Base-by-base conservation (phyloP, 129 eudicot species). In the Centella asiatica region DNA sequence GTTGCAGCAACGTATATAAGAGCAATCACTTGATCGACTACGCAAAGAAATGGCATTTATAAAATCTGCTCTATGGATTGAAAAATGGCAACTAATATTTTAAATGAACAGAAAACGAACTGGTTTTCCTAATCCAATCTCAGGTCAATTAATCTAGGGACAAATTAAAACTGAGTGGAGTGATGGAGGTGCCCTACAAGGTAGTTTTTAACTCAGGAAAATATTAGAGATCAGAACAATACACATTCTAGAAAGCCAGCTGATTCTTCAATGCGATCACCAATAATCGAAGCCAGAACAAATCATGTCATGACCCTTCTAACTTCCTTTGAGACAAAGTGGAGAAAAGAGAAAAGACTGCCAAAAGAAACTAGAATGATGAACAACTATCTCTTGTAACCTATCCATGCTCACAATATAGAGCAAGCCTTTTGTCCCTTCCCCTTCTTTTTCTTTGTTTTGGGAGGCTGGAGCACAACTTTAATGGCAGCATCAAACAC, bases 401-500 rank as follows among this genome's bases (percentile, higher is more conserved):
- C n/a, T 46, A 22, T 31, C 34, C 29, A 19, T 60, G 67, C 59
- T 69, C 68, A 74, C 83, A 78, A 73, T 74, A 78, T 78, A 53
- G 83, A 78, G 80, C 83, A 78, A 27, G 77, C 80, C 67, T 72
- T 77, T 72, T 77, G 74, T 60, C 68, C 79, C 48, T 78, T 78
- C 26, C 84, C 84, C 64, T 78, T 78, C 74, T 74, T 78, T 50
- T 74, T 78, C 77, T 78, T 78, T 53, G 77, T 31, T 37, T 78
- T 78, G 57, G 84, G 84, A 66, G 84, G 84, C 69, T 50, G 64
- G 32, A 78, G 67, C 24, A 78, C 84, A 60, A 78, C 84, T 74
- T 78, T 78, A 53, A 78, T 74, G 60, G 84, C 84, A 70, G 84
- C 79, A 55, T 78, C 79, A 15, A 78, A 78, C 25, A 78, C 84